phyloP scores from a whole-genome alignment of 2,329 filamentous ascomycete species.

The Cladorrhinum sp. region DNA sequence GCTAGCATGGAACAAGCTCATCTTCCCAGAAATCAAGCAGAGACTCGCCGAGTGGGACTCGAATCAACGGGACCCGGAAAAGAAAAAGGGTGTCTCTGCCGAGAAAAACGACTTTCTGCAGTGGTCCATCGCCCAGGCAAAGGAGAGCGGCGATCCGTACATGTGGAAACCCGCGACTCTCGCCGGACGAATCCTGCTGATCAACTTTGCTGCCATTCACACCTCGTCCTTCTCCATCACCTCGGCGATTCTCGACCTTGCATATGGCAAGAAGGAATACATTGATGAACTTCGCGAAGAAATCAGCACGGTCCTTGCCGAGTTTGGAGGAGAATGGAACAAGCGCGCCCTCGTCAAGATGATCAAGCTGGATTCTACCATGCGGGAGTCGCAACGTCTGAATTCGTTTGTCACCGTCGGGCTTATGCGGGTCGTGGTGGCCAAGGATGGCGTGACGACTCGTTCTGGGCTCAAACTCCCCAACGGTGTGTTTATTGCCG shows the following conservation, averaged over 20 bases:
- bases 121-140: constrained; percentile 25
- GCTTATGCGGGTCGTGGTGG: constrained; percentile 26
- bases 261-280: constrained; percentile 36
- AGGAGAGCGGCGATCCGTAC: constrained; percentile 27
- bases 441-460: constrained; percentile 31
- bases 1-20: constrained; percentile 23
- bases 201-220: constrained; percentile 40
- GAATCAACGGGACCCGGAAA: constrained; percentile 24
- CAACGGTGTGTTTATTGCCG: constrained; percentile 29
- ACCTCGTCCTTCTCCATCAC: constrained; percentile 38
- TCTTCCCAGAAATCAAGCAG: constrained; percentile 29
- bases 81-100: constrained; percentile 9
- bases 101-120: constrained; percentile 27
- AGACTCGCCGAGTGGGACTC: constrained; percentile 28
- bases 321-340: constrained; percentile 31
- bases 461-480: constrained; percentile 36
- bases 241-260: constrained; percentile 44
- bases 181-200: constrained; percentile 30
- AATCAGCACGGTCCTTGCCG: constrained; percentile 33
- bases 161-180: constrained; percentile 27
- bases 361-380: constrained; percentile 39
- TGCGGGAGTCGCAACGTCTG: constrained; percentile 40
- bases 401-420: constrained; percentile 34
- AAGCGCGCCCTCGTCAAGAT: constrained; percentile 35
- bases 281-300: constrained; percentile 45